phyloP scores from a whole-genome alignment of 257 asterid species.

The Avicennia marina region DNA sequence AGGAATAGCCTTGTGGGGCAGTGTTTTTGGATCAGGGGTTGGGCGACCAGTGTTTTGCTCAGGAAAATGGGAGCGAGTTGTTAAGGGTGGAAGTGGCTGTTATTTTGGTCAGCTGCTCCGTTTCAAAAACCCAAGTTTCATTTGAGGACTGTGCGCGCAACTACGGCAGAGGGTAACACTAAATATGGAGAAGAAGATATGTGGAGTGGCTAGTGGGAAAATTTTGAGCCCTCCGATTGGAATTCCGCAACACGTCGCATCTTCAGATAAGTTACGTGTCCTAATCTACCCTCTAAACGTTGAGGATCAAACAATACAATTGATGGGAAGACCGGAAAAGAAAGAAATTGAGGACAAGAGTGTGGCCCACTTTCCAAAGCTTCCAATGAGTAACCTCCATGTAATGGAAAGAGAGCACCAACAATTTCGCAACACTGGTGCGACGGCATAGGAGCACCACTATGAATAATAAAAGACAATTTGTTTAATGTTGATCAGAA shows the following conservation, averaged over 20 bases:
- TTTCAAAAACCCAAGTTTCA: slow-evolving; percentile 20
- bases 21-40: slow-evolving; percentile 32
- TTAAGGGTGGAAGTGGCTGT: slow-evolving; percentile 18
- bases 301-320: slow-evolving; percentile 24
- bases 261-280: slow-evolving; percentile 45
- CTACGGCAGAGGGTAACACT: slow-evolving; percentile 9
- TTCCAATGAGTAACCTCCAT: background rate
- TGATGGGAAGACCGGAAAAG: background rate
- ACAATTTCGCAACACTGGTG: too few relatives aligned
- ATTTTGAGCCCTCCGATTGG: slow-evolving; percentile 38
- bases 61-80: slow-evolving; percentile 21
- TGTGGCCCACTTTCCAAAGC: slow-evolving; percentile 26
- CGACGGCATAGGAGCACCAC: too few relatives aligned
- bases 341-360: slow-evolving; percentile 14
- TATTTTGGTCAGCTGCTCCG: slow-evolving; percentile 28
- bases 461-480: too few relatives aligned
- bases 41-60: slow-evolving; percentile 20
- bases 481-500: too few relatives aligned
- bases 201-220: slow-evolving; percentile 14
- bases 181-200: slow-evolving; percentile 18
- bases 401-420: too few relatives aligned
- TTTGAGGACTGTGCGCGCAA: slow-evolving; percentile 19
- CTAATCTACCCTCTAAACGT: slow-evolving; percentile 14
- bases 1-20: slow-evolving; percentile 39
- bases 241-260: slow-evolving; percentile 24